Conservation (phyloP, 2,329 filamentous ascomycete genomes). For the Lachnellula arida region DNA sequence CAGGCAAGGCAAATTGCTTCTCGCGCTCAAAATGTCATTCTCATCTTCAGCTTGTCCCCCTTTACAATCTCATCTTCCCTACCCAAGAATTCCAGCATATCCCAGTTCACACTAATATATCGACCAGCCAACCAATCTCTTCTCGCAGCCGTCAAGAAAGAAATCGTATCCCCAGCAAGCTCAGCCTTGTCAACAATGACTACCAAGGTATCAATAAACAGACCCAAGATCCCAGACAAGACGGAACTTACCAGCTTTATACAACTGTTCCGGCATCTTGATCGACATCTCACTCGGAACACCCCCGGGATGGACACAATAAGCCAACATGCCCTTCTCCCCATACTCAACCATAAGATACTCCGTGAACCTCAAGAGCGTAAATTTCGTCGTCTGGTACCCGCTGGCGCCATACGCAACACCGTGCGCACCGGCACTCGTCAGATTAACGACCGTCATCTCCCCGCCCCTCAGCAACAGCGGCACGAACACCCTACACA, state of each 20-base stretch:
- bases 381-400: constrained; percentile 47
- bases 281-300: constrained; percentile 36
- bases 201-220: constrained; percentile 5
- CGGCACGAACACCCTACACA: constrained; percentile 17
- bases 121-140: constrained; percentile 44
- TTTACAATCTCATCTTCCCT: constrained; percentile 41
- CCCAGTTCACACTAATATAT: constrained; percentile 42
- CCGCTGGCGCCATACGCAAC: constrained; percentile 35
- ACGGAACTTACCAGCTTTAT: constrained; percentile 18
- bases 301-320: constrained; percentile 38
- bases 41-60: constrained; percentile 32
- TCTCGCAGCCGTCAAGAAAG: constrained; percentile 38
- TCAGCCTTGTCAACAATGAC: constrained; percentile 35
- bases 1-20: background rate
- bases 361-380: constrained; percentile 45
- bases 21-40: constrained; percentile 21
- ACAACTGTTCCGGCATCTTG: constrained; percentile 30
- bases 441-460: constrained; percentile 46
- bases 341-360: constrained; percentile 43
- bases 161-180: constrained; percentile 40
- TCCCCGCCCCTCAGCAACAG: constrained; percentile 24
- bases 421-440: constrained; percentile 39
- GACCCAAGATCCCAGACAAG: background rate
- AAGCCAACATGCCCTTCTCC: constrained; percentile 38
- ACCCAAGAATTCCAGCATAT: constrained; percentile 41